Base-by-base conservation (phyloP, 164 flowering plant genomes). In the Stephania yunnanensis region DNA sequence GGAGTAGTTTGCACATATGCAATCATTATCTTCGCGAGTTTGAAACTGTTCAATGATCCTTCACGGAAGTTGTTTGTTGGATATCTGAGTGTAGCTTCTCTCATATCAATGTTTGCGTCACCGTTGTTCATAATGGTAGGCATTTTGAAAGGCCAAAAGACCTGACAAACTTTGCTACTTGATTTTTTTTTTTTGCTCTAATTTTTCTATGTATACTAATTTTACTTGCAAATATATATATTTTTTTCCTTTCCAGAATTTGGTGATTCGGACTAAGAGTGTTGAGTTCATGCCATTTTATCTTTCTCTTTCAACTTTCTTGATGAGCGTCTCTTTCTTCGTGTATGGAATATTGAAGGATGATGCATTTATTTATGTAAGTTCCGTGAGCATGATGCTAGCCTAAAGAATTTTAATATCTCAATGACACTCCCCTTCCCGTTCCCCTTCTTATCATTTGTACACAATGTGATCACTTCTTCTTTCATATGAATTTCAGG, bases 71-170 rank as follows among this genome's bases (percentile, higher is more conserved):
- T 83, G 15, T 82, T 91, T 44, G 90, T 91, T 68, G 97, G 97
- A 55, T 90, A 80, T 71, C 71, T 91, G 82, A 88, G 87, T 74
- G 86, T 86, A 68, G 87, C 86, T 75, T 87, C 97, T 58, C 91
- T 90, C 71, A 83, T 91, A 76, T 91, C 90, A 68, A 91, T 91
- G 97, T 91, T 89, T 80, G 94, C 94, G 70, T 91, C 97, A 64
- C 97, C 97, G 7, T 78, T 91, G 36, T 89, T 87, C 71, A 76
- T 90, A 71, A 89, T 90, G 76, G 97, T 91, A 82, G 46, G 92
- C 83, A 15, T 58, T 4, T 58, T 6, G 6, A 58, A 58, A 58
- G n/a, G 5, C 61, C 19, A 55, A 55, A 12, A 15, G 19, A 55
- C 61, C 61, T 55, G 19, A 5, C 22, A 58, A 10, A 19, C 20